These are phyloP conservation scores for Tetrahymena borealis DNA, from an alignment of 73 alveolate genomes.

Conservation along the genomic window DNA sequence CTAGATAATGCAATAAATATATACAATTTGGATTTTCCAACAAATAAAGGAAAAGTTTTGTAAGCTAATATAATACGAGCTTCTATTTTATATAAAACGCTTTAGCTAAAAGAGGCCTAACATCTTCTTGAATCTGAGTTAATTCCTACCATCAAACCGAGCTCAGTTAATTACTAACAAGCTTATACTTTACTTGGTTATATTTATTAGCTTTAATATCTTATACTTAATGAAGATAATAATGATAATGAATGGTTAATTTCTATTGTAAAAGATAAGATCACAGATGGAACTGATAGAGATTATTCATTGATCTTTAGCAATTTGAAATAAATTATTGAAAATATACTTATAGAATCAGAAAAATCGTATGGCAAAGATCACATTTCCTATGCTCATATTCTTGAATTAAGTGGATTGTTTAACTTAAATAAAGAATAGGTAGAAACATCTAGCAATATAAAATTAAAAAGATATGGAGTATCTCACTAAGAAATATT, in stretches of 20 bases:
- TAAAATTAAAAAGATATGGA: neutral
- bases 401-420: neutral
- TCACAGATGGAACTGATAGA: neutral
- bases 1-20: neutral
- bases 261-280: neutral
- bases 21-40: neutral
- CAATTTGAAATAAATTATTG: neutral
- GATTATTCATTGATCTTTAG: neutral
- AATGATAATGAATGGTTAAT: neutral
- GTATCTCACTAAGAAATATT: neutral
- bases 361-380: neutral
- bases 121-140: neutral
- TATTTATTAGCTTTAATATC: neutral
- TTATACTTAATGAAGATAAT: neutral
- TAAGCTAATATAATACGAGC: neutral
- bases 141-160: neutral
- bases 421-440: neutral
- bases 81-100: neutral
- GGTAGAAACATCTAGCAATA: neutral
- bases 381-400: neutral
- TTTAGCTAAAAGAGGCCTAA: neutral
- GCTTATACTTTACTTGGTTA: neutral
- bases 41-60: neutral
- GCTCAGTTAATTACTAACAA: neutral
- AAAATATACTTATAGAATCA: neutral